Evolutionary conservation across 2,329 filamentous ascomycete genomes (phyloP).

Genomic region (Exserohilum rostratum): DNA sequence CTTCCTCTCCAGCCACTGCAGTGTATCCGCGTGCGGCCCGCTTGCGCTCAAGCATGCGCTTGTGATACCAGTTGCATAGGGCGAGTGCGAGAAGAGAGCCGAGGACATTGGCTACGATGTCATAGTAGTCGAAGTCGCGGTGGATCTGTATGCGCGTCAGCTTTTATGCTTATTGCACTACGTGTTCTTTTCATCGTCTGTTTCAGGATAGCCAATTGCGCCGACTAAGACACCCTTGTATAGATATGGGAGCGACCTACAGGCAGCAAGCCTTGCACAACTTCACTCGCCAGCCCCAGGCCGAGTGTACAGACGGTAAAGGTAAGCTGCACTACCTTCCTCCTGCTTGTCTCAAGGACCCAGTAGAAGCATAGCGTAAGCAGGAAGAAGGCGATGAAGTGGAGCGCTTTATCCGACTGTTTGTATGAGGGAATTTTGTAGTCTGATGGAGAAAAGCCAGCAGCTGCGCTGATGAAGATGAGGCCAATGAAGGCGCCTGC

Average conservation of each 20-base stretch:
- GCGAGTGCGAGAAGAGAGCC: conserved; percentile 75
- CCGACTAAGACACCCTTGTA: neutral
- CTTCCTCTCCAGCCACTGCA: conserved; percentile 68
- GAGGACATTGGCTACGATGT: conserved; percentile 85
- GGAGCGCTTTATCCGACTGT: conserved; percentile 80
- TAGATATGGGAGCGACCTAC: conserved; percentile 35
- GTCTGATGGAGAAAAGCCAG: conserved; percentile 68
- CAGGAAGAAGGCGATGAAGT: conserved; percentile 86
- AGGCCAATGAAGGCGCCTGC: conserved; percentile 62
- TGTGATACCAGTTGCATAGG: conserved; percentile 89
- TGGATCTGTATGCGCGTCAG: conserved; percentile 47
- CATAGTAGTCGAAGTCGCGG: conserved; percentile 73
- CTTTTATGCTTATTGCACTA: neutral
- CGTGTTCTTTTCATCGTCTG: neutral
- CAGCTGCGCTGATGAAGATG: conserved; percentile 68
- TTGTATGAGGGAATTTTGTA: conserved; percentile 67
- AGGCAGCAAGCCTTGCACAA: conserved; percentile 75
- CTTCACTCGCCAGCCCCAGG: conserved; percentile 75
- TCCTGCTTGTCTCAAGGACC: conserved; percentile 89
- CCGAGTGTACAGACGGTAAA: conserved; percentile 76
- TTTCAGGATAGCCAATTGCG: neutral
- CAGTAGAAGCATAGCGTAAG: conserved; percentile 92
- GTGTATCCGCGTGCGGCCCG: conserved; percentile 75
- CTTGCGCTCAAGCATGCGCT: conserved; percentile 90
- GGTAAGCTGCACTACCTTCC: conserved; percentile 83